phyloP scores from a whole-genome alignment of 768 basidiomycete species.

The Trametes cubensis region DNA sequence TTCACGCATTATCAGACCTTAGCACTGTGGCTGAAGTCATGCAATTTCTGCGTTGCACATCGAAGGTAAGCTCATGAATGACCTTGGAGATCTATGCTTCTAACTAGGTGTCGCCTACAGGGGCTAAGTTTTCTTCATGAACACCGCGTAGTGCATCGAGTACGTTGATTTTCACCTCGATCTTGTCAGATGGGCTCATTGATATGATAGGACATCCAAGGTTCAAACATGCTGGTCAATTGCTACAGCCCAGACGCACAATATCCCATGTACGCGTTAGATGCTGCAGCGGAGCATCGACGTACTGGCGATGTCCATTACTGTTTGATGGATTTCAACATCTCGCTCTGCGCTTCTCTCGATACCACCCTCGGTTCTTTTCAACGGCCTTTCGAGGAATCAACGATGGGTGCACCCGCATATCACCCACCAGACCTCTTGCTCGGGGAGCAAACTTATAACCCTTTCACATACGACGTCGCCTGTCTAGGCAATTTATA shows the following conservation, averaged over 20 bases:
- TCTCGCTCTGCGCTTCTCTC: background rate
- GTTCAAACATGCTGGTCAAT: background rate
- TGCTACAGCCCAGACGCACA: background rate
- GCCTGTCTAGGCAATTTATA: constrained; percentile 5
- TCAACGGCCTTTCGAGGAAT: background rate
- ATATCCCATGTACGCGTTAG: too few relatives aligned
- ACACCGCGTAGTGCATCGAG: constrained; percentile 19
- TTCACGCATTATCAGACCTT: background rate
- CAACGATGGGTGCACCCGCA: background rate
- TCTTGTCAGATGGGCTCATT: background rate
- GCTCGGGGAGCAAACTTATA: background rate
- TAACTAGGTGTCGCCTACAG: background rate
- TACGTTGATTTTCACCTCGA: background rate
- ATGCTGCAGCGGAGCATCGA: background rate
- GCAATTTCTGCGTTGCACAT: background rate
- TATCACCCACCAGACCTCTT: background rate
- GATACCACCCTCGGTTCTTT: background rate
- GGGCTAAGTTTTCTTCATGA: constrained; percentile 18
- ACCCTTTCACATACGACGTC: constrained; percentile 9
- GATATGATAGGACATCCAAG: background rate
- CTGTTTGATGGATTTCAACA: constrained; percentile 1
- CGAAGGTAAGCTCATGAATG: background rate
- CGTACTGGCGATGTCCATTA: background rate
- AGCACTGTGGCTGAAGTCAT: background rate
- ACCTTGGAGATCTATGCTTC: background rate